Base-by-base conservation (phyloP, 441 rosid genomes). In the Populus tomentosa region DNA sequence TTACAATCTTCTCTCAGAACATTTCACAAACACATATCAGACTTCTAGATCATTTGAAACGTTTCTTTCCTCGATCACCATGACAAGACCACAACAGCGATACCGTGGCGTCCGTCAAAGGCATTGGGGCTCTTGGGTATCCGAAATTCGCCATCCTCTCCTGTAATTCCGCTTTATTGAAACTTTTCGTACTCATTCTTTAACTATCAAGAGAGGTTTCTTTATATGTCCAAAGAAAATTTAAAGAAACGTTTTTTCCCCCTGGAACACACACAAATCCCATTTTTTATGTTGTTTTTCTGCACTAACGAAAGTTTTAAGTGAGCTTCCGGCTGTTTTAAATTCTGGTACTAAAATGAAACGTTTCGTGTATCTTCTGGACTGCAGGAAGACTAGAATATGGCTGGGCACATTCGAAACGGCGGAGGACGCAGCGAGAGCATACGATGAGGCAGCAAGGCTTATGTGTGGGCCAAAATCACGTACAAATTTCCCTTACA, bases 121-220 rank as follows among this genome's bases (percentile, higher is more conserved):
- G 84, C 99, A 95, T 76, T 95, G 98, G 99, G 99, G 99, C 61
- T 95, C 99, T 53, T 95, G 99, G 99, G 99, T 95, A 18, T 95
- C 99, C n/a, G 98, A 95, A 85, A 95, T 95, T 68, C 99, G 98
- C 46, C 99, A 95, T 77, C 99, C 98, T 72, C 80, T 92, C 64
- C 81, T 95, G 99, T 94, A 90, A 88, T 82, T 61, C 10, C 63
- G 1, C 71, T 24, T 35, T 42, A 46, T 62, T 32, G 24, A 40
- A 26, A 68, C 21, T 26, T 72, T 50, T 23, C 46, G 38, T 0
- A 0, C 13, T 1, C 36, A 2, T 70, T 72, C 24, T 63, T 20
- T 18, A 20, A 21, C 42, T 3, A 6, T 21, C 18, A 24, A 35
- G 61, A 73, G 62, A 13, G 30, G 35, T 63, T 73, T 73, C 35